Evolutionary conservation across 768 basidiomycete species (phyloP), one percentile per base, ranked within the genome.

Genomic region (Xerocomellus intermedius): DNA sequence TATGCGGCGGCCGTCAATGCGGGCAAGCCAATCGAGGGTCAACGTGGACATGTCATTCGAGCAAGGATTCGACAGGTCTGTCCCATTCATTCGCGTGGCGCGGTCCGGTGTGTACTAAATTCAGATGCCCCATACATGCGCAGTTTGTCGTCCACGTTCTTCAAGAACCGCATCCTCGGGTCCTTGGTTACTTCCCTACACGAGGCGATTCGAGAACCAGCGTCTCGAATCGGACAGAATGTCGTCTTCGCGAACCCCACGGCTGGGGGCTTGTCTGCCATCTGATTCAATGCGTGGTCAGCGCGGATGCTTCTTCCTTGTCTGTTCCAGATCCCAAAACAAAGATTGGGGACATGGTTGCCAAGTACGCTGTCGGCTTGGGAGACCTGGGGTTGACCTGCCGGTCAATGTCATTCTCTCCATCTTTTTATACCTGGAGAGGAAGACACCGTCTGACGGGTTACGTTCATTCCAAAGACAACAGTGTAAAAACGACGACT

Each of bases 231-330:
- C 8, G 22, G 56, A 3, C 73, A 71, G 55, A 79, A 77, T 43
- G 57, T 78, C 21, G 64, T 83, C 21, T 83, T 80, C 55, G 64
- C 74, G 35, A 69, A 77, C 52, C 80, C 80, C 24, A 24, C 2
- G 3, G 24, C 24, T 24, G 24, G 3, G 24, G 24, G 24, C n/a
- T 78, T 30, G 70, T 75, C 7, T 56, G 55, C 2, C 69, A 69
- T 52, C 60, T 73, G 45, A 48, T 59, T 13, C 42, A 53, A 30
- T 10, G 47, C 32, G 32, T 59, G n/a, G 44, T 30, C 1, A 26
- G 36, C 6, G 24, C 32, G 16, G 50, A 44, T 4, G 22, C 21
- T 26, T 28, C 42, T 14, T 4, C 49, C 24, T 14, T 12, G 7
- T 0, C 22, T n/a, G n/a, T n/a, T 5, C 22, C 24, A 4, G 66